Base-by-base conservation (phyloP, 805 yeast genomes). In the Ogataea pignaliae region DNA sequence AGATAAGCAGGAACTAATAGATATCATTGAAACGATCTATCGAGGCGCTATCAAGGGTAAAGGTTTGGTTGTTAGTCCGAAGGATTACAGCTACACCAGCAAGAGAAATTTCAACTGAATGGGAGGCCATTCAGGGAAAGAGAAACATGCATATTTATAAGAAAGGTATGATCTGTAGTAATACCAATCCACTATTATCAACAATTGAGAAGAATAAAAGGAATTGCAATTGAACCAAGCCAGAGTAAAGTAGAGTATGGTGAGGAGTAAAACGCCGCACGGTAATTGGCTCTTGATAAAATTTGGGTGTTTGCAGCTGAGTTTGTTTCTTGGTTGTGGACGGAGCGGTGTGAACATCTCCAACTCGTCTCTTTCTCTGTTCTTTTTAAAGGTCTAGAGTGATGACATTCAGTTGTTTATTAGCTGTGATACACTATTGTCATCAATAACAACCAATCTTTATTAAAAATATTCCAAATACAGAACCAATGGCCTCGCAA, bases 31-130 rank as follows among this genome's bases (percentile, higher is more conserved):
- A 58, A 83, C 90, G 0, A 79, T 91, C 1, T 93, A 85, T 63
- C 66, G 97, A 50, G 97, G 97, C 0, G 98, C 98, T 1, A 69
- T 79, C 28, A 89, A 89, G 68, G 97, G 97, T 29, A 85, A 88
- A 62, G 97, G 98, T 49, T 68, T 93, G 52, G 98, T 89, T 15
- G 76, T 81, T 4, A 82, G 93, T 49, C 98, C 97, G 1, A 76
- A 76, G 53, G 86, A 82, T 57, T 82, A 81, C 64, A 73, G 80
- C 52, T 65, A 61, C 41, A 59, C 54, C 10, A 56, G 54, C 28
- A 54, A 41, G 42, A 32, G 42, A 36, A 29, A n/a, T 13, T 28
- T 29, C 10, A 29, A 17, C 18, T 35, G 21, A 40, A 4, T 6
- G 14, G 15, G n/a, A 36, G 29, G 37, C 8, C 26, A n/a, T 32